These are phyloP conservation scores for Orbilia quercus DNA, from an alignment of 2,329 filamentous ascomycete species.

Conservation along the genomic window DNA sequence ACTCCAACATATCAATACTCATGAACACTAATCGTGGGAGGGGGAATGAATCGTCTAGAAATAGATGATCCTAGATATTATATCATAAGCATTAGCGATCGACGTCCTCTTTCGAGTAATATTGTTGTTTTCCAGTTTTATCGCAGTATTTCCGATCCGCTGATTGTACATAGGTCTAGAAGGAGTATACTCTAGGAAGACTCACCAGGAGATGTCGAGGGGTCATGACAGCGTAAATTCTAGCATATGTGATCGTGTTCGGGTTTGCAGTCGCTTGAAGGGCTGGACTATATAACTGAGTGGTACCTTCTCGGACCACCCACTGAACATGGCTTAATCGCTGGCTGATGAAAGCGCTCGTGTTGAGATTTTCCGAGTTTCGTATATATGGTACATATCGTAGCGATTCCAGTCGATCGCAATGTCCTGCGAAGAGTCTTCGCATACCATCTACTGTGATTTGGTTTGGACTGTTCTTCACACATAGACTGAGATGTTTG, in stretches of 20 bases:
- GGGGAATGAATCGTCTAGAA: background rate
- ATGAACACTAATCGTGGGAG: background rate
- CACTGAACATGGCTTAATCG: slow-evolving; percentile 17
- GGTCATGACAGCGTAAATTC: slow-evolving; percentile 4
- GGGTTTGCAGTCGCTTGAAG: slow-evolving; percentile 6
- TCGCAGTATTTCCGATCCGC: too few species aligned
- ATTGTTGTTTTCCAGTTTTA: too few species aligned
- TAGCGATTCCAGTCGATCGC: slow-evolving; percentile 9
- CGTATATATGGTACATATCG: slow-evolving; percentile 20
- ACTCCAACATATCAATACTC: background rate
- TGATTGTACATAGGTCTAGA: background rate
- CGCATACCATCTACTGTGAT: slow-evolving; percentile 5
- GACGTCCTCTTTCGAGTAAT: too few species aligned
- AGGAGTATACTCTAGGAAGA: background rate
- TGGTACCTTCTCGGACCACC: slow-evolving; percentile 6
- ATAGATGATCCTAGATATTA: background rate
- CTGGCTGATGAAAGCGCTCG: slow-evolving; percentile 13
- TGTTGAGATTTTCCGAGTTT: background rate
- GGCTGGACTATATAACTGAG: slow-evolving; percentile 1
- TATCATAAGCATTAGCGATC: background rate
- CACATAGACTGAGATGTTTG: slow-evolving; percentile 22
- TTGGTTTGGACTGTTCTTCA: background rate
- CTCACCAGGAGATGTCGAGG: slow-evolving; percentile 23
- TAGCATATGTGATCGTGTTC: background rate
- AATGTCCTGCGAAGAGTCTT: slow-evolving; percentile 27